Conservation (phyloP, 495 filamentous ascomycete species). For the Annulohypoxylon maeteangense region DNA sequence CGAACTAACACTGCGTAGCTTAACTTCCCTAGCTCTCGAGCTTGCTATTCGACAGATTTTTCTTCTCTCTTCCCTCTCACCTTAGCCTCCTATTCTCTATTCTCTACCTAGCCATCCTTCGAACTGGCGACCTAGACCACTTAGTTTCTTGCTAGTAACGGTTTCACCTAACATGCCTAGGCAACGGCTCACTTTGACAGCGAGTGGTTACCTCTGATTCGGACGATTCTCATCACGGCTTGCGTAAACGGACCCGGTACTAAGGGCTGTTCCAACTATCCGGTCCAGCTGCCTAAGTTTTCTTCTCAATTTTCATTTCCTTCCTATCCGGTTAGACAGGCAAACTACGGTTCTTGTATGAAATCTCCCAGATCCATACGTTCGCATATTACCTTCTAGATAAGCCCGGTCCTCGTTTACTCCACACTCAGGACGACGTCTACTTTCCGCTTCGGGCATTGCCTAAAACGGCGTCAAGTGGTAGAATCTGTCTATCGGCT, state of each 20-base stretch:
- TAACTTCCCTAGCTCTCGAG: slow-evolving; percentile 22
- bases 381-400: slow-evolving; percentile 49
- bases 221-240: slow-evolving; percentile 23
- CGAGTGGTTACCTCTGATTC: slow-evolving; percentile 33
- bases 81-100: slow-evolving; percentile 29
- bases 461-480: slow-evolving; percentile 50
- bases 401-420: slow-evolving; percentile 46
- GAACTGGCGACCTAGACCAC: slow-evolving; percentile 20
- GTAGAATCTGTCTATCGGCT: slow-evolving; percentile 45
- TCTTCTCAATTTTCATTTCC: slow-evolving; percentile 24
- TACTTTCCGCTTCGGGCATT: slow-evolving; percentile 52
- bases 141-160: slow-evolving; percentile 24
- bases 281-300: slow-evolving; percentile 21
- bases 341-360: slow-evolving; percentile 35
- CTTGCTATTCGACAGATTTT: slow-evolving; percentile 15
- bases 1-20: slow-evolving; percentile 32
- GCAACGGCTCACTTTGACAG: slow-evolving; percentile 39
- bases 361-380: slow-evolving; percentile 32
- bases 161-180: slow-evolving; percentile 27
- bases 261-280: slow-evolving; percentile 15
- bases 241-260: slow-evolving; percentile 25
- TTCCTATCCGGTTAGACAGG: slow-evolving; percentile 25
- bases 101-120: too few species aligned
- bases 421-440: slow-evolving; percentile 49
- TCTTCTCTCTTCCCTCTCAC: neutral